A percentile compares a stretch with the other conserved stretches of the same genome.
These are phyloP conservation scores for Pseudogymnoascus sp. DNA, from an alignment of 2,329 filamentous ascomycete species.

Conservation along the genomic window DNA sequence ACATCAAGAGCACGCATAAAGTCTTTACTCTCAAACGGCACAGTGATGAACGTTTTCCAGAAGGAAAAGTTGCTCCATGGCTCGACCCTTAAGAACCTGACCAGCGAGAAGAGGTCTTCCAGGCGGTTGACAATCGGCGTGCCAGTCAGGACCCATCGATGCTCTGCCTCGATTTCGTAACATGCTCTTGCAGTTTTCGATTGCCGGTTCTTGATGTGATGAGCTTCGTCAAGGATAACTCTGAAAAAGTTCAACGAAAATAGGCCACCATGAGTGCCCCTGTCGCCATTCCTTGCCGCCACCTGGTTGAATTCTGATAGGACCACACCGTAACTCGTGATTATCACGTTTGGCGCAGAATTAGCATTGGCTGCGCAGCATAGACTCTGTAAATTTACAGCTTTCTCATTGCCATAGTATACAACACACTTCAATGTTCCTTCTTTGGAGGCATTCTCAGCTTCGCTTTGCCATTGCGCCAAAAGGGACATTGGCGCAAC, in stretches of 20 bases:
- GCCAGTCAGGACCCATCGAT: slow-evolving; percentile 89
- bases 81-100: slow-evolving; percentile 87
- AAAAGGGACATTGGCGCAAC: slow-evolving; percentile 95
- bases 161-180: slow-evolving; percentile 76
- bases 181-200: slow-evolving; percentile 94
- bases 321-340: slow-evolving; percentile 89
- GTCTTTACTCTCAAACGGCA: slow-evolving; percentile 92
- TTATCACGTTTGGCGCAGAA: slow-evolving; percentile 78
- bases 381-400: slow-evolving; percentile 65
- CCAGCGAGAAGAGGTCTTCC: slow-evolving; percentile 88
- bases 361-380: slow-evolving; percentile 67
- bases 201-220: slow-evolving; percentile 81
- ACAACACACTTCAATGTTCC: slow-evolving; percentile 78
- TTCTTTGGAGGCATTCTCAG: slow-evolving; percentile 77
- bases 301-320: slow-evolving; percentile 82
- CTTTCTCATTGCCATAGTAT: slow-evolving; percentile 88
- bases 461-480: slow-evolving; percentile 96
- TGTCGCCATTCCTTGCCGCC: slow-evolving; percentile 55
- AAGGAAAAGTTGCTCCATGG: slow-evolving; percentile 99
- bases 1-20: slow-evolving; percentile 91
- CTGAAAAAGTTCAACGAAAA: slow-evolving; percentile 94
- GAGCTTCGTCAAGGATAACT: slow-evolving; percentile 89
- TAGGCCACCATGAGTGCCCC: slow-evolving; percentile 59
- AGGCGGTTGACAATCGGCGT: slow-evolving; percentile 95
- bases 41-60: slow-evolving; percentile 97